Evolutionary conservation across 73 alveolate species (phyloP), one percentile per base, ranked within the genome.

Genomic region (Blepharisma stoltei): DNA sequence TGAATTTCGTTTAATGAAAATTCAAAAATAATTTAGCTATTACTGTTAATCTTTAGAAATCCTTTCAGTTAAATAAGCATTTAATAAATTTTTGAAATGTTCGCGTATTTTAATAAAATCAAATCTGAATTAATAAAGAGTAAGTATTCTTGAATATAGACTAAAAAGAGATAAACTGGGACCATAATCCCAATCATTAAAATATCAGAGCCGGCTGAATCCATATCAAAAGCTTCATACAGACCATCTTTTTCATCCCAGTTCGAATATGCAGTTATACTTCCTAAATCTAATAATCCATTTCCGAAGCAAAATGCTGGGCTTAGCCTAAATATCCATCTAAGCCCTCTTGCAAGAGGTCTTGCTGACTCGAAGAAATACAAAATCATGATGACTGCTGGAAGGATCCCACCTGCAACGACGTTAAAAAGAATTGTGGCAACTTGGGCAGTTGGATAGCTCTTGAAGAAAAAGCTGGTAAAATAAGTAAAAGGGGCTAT

Each of bases 401-500:
- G 78, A 0, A 88, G 73, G 7, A 92, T 70, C 8, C 95, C 91
- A 18, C 91, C 90, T 9, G 76, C 41, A 44, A 89, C 49, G 68
- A 92, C 76, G 83, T 86, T 84, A 32, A 83, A 67, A 48, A 89
- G 82, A 70, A 89, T 60, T 8, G 90, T 86, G 20, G 83, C 44
- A 65, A 86, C 76, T 75, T 88, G 82, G 38, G 95, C 95, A 70
- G 80, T 55, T 25, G 85, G 86, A 54, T 89, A 85, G 48, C 73
- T 67, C 8, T 53, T 71, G 71, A 92, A 92, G 11, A 86, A 48
- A 80, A 86, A 89, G 38, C 93, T 81, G 55, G 81, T 82, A 6
- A 83, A 82, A 77, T 92, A 92, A 46, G 93, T 86, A 78, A 86
- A 92, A 6, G 95, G 93, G 6, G 88, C 83, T 14, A 86, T 82